Base-by-base conservation (phyloP, 1,284 basidiomycete species). In the Calocybe gambosa region DNA sequence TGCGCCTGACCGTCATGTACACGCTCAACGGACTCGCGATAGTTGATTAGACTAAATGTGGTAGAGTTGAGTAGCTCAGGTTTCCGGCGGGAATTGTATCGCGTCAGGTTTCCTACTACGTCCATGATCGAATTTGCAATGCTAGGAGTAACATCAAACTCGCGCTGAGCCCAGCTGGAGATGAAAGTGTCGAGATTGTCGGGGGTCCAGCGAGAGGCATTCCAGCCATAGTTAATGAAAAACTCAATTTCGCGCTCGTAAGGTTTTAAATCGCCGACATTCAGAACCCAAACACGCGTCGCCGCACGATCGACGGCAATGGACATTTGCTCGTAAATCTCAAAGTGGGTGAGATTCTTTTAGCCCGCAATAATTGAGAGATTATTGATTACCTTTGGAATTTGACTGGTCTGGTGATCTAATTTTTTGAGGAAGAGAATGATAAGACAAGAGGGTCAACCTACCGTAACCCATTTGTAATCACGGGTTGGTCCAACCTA, bases 251-350 rank as follows among this genome's bases (percentile, higher is more conserved):
- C 76, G 55, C 80, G 73, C 54, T 89, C 85, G 55, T 81, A 82
- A 0, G 82, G 81, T 59, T 88, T 88, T 31, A 88, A 62, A 55
- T 88, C 85, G 16, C 83, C 84, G 28, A 82, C 79, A 55, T 81
- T 81, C 36, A 81, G 58, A 29, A 82, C 69, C 80, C 80, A 82
- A 28, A 82, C 62, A 15, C 68, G 69, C 4, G 65, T 73, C 1
- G 80, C 78, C n/a, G 78, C 64, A 16, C 75, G 71, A 20, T 75
- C 75, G 10, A 80, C 68, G 1, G 79, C 78, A 21, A 79, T 64
- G 2, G 77, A 80, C 67, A 82, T 69, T 63, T 82, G 78, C 49
- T 83, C 78, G 54, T 71, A 76, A 3, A 76, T 70, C 74, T 31
- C 6, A 6, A 31, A 31, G 5, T 5, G 13, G 3, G 13, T 31